Conservation (phyloP, 768 basidiomycete genomes). For the Mycena floridula region DNA sequence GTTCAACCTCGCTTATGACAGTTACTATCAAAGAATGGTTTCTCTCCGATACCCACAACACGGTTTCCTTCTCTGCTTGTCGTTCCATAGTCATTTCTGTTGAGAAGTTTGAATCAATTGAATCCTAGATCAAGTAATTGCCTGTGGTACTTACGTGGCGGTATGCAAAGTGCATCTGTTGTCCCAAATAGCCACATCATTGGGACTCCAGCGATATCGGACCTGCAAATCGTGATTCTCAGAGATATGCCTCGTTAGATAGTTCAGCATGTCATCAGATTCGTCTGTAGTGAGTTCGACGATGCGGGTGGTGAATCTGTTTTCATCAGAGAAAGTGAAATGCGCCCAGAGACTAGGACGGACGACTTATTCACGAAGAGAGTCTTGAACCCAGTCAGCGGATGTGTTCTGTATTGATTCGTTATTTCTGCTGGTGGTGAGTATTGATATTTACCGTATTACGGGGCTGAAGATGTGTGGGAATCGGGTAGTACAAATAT, state of each 20-base stretch:
- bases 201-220: slow-evolving; percentile 43
- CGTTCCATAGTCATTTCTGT: slow-evolving; percentile 24
- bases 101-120: neutral
- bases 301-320: slow-evolving; percentile 49
- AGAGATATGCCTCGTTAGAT: slow-evolving; percentile 41
- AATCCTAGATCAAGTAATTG: neutral
- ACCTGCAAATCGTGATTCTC: slow-evolving; percentile 58
- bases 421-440: too few relatives aligned
- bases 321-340: neutral
- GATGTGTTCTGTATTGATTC: slow-evolving; percentile 49
- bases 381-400: slow-evolving; percentile 55
- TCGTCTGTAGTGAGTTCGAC: slow-evolving; percentile 47
- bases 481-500: neutral
- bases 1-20: too few relatives aligned
- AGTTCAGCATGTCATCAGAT: slow-evolving; percentile 41
- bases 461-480: slow-evolving; percentile 29
- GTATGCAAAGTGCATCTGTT: slow-evolving; percentile 48
- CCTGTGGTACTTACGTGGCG: slow-evolving; percentile 29
- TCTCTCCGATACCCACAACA: slow-evolving; percentile 48
- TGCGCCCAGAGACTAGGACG: slow-evolving; percentile 5
- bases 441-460: too few relatives aligned
- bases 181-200: slow-evolving; percentile 58
- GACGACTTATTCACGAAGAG: slow-evolving; percentile 49
- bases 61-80: slow-evolving; percentile 39
- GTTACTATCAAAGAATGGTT: slow-evolving; percentile 40